Base-by-base conservation (phyloP, 768 basidiomycete genomes). In the Hemileccinum impolitum region DNA sequence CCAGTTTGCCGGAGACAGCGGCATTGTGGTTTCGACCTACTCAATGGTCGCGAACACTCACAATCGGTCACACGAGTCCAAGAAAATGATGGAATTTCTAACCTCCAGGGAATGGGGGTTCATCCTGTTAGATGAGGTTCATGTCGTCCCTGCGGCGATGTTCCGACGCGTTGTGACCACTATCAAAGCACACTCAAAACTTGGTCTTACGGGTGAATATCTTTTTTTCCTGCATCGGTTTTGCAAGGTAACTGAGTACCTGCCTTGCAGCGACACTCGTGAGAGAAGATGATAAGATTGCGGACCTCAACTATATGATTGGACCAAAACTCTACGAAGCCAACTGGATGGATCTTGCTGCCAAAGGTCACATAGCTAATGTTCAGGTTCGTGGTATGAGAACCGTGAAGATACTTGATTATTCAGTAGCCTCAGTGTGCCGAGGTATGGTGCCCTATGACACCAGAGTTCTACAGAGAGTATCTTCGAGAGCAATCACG, bases 371-470 rank as follows among this genome's bases (percentile, higher is more conserved):
- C 68, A 99, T 99, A 63, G 96, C 96, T 7, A 98, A 96, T 63
- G 96, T 99, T n/a, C 94, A 98, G 84, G 94, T 94, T 66, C 58
- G 78, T 65, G 25, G 32, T 39, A 49, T 32, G 45, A 31, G 23
- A 21, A 15, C 11, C 25, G 5, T 21, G 1, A 8, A 26, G 37
- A 25, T 39, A 15, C 17, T 12, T 13, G 34, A 40, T 50, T 54
- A 48, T 26, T 51, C 17, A 50, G 42, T 19, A 44, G 42, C 18
- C 51, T 18, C 59, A 98, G 91, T 99, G 96, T 64, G 96, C 96
- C 14, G 96, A 99, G 70, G 96, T 99, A 8, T 99, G 96, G 96
- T 99, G 96, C 65, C 91, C 92, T 15, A 98, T 99, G 96, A 95
- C 96, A 17, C 95, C 96, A 6, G 94, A 98, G 66, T 99, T 99